These are phyloP conservation scores for Aquilaria malaccensis DNA, from an alignment of 345 rosid species.

Conservation along the genomic window DNA sequence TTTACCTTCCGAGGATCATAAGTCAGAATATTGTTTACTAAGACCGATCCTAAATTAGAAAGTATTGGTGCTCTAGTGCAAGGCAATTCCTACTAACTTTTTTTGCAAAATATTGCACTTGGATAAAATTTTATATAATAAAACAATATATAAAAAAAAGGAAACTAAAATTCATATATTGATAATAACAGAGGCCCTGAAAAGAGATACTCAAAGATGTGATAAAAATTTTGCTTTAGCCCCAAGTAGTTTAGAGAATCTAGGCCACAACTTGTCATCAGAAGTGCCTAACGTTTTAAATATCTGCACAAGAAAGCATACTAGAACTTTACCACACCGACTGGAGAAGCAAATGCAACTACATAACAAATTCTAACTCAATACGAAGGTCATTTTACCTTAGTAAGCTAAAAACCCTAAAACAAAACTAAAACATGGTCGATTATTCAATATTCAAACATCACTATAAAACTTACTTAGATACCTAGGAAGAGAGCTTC, in stretches of 20 bases:
- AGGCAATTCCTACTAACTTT: conserved; percentile 72
- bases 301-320: conserved; percentile 31
- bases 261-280: conserved; percentile 59
- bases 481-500: no score
- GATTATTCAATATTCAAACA: no score
- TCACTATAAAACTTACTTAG: no score
- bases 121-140: conserved; percentile 22
- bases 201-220: conserved; percentile 40
- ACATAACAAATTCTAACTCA: background rate
- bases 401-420: conserved; percentile 25
- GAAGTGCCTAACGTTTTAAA: conserved; percentile 78
- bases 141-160: conserved; percentile 12
- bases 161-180: background rate
- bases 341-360: background rate
- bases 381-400: conserved; percentile 31
- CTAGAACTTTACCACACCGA: background rate
- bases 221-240: conserved; percentile 56
- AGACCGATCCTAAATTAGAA: conserved; percentile 75
- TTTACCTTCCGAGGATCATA: conserved; percentile 74
- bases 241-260: conserved; percentile 55
- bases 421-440: no score
- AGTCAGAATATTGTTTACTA: conserved; percentile 54
- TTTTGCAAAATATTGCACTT: conserved; percentile 67
- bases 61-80: conserved; percentile 61
- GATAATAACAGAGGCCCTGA: background rate